Evolutionary conservation across 495 filamentous ascomycete species (phyloP).

Genomic region (Penicillium arizonense): DNA sequence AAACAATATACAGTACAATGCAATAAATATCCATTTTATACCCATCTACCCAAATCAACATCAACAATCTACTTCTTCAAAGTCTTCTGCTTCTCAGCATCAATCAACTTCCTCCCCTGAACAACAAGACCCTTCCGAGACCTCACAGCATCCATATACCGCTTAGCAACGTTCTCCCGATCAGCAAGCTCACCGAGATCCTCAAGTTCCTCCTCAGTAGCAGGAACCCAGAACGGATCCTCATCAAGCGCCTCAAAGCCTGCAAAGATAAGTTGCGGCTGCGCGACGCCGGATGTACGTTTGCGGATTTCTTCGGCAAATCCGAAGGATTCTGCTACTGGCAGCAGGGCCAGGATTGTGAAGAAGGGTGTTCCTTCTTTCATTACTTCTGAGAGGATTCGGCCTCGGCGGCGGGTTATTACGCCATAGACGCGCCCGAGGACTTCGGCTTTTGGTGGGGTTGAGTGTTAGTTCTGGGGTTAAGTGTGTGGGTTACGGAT

Average conservation of each 20-base stretch:
- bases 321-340: slow-evolving; percentile 92
- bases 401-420: slow-evolving; percentile 85
- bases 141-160: slow-evolving; percentile 90
- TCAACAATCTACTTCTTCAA: slow-evolving; percentile 69
- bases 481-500: not conserved
- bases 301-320: slow-evolving; percentile 96
- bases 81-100: slow-evolving; percentile 99
- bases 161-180: slow-evolving; percentile 90
- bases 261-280: slow-evolving; percentile 88
- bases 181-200: slow-evolving; percentile 93
- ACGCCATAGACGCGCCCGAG: slow-evolving; percentile 93
- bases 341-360: slow-evolving; percentile 81
- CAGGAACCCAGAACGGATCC: slow-evolving; percentile 97
- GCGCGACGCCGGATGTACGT: slow-evolving; percentile 83
- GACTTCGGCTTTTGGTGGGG: slow-evolving; percentile 67
- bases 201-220: slow-evolving; percentile 94
- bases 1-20: slow-evolving; percentile 3
- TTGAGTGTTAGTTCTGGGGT: slow-evolving; percentile 14
- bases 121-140: slow-evolving; percentile 83
- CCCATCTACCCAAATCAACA: not conserved
- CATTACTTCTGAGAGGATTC: slow-evolving; percentile 84
- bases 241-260: slow-evolving; percentile 88
- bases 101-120: slow-evolving; percentile 74
- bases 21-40: not conserved
- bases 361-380: slow-evolving; percentile 97